Conservation (phyloP, 495 filamentous ascomycete species). For the Parmelia sp. region DNA sequence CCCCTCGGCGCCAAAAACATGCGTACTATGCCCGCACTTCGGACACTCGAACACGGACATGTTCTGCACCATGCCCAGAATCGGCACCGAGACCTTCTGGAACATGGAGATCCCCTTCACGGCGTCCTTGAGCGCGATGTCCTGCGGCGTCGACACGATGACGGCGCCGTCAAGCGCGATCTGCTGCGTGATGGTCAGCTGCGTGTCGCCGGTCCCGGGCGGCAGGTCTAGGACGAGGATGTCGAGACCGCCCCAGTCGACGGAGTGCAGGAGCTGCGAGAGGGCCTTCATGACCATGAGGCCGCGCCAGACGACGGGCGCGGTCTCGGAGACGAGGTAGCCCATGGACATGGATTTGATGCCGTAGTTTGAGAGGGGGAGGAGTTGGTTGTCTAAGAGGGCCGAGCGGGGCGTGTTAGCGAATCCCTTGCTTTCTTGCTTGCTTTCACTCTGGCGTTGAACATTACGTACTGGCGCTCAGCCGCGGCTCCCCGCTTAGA, state of each 20-base stretch:
- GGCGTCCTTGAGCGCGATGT: conserved; percentile 81
- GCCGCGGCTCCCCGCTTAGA: conserved; percentile 63
- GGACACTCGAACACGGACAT: conserved; percentile 88
- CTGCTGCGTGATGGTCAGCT: conserved; percentile 90
- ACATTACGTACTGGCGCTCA: conserved; percentile 54
- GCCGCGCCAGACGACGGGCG: conserved; percentile 90
- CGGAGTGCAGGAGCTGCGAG: conserved; percentile 88
- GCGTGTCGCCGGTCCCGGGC: conserved; percentile 90
- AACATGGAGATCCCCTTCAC: conserved; percentile 91
- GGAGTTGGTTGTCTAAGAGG: conserved; percentile 51
- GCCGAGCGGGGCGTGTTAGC: neutral
- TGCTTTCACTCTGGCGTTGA: neutral
- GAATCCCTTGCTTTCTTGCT: neutral
- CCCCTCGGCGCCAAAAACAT: conserved; percentile 65
- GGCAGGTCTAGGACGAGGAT: conserved; percentile 86
- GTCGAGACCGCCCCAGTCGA: conserved; percentile 81
- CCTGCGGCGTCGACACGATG: conserved; percentile 91
- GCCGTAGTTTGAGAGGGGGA: conserved; percentile 92
- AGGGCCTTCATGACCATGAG: conserved; percentile 97
- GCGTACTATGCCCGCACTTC: conserved; percentile 62
- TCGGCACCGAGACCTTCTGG: conserved; percentile 64
- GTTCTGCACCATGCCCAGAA: conserved; percentile 91
- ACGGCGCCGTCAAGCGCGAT: conserved; percentile 77
- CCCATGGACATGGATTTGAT: conserved; percentile 98
- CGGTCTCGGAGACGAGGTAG: conserved; percentile 71